These are phyloP conservation scores for Colletotrichum caudatum DNA, from an alignment of 2,329 filamentous ascomycete species.

Conservation along the genomic window DNA sequence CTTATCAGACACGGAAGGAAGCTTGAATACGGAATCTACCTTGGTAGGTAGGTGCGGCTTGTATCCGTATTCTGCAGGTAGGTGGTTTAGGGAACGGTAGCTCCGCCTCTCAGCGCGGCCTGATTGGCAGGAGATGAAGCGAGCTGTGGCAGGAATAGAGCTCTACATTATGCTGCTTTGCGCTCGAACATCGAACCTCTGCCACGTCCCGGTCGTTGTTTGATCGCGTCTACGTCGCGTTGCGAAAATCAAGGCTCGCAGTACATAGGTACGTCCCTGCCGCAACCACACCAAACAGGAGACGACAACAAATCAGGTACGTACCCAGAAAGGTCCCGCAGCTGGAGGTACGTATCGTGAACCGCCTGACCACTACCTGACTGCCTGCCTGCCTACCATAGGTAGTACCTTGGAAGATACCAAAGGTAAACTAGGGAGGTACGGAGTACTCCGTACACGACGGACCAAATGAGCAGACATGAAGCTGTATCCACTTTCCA, in stretches of 20 bases:
- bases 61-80: too few species aligned
- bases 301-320: background rate
- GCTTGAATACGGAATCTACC: background rate
- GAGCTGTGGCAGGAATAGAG: background rate
- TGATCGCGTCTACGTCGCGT: conserved; percentile 24
- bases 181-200: conserved; percentile 3
- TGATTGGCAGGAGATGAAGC: background rate
- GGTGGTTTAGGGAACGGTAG: too few species aligned
- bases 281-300: background rate
- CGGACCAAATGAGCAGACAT: conserved; percentile 26
- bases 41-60: background rate
- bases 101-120: background rate
- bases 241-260: background rate
- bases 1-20: background rate
- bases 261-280: conserved; percentile 13
- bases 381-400: too few species aligned
- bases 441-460: background rate
- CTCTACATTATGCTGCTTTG: background rate
- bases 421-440: background rate
- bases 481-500: conserved; percentile 40
- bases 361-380: too few species aligned
- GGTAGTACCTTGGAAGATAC: too few species aligned
- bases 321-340: background rate
- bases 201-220: conserved; percentile 4
- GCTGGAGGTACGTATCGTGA: too few species aligned